A percentile compares a stretch with the other conserved stretches of the same genome.
Conservation (phyloP, 2,329 filamentous ascomycete species). For the Paracorniculantispora psalliotae region DNA sequence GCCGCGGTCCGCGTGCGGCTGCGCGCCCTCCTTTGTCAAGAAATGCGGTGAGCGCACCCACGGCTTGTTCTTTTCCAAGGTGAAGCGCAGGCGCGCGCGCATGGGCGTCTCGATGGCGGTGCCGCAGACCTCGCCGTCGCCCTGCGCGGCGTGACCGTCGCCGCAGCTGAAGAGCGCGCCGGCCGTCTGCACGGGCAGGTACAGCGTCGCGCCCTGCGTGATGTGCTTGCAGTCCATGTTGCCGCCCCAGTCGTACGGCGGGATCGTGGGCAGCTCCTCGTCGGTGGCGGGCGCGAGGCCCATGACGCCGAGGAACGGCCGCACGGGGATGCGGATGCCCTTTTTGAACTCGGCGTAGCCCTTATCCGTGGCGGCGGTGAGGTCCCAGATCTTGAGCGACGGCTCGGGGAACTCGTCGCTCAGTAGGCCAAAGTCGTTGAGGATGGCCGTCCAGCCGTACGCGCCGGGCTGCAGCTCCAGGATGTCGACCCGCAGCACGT, state of each 20-base stretch:
- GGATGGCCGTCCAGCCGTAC: slow-evolving; percentile 50
- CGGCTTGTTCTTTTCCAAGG: slow-evolving; percentile 39
- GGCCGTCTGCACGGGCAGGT: slow-evolving; percentile 43
- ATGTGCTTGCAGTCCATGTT: slow-evolving; percentile 51
- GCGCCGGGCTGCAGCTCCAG: slow-evolving; percentile 38
- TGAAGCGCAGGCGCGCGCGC: slow-evolving; percentile 43
- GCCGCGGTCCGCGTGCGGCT: slow-evolving; percentile 20
- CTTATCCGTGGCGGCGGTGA: slow-evolving; percentile 21
- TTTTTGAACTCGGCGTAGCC: slow-evolving; percentile 39
- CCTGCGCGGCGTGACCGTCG: slow-evolving; percentile 50
- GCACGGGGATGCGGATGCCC: slow-evolving; percentile 43
- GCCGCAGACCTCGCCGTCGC: slow-evolving; percentile 50
- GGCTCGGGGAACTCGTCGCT: slow-evolving; percentile 41
- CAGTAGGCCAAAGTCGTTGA: slow-evolving; percentile 46
- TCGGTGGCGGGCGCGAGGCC: slow-evolving; percentile 42
- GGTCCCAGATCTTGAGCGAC: slow-evolving; percentile 44
- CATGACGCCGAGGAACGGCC: slow-evolving; percentile 49
- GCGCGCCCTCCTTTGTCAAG: slow-evolving; percentile 27
- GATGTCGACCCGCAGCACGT: slow-evolving; percentile 47
- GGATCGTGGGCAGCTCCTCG: slow-evolving; percentile 44
- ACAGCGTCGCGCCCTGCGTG: slow-evolving; percentile 40
- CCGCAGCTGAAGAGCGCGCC: slow-evolving; percentile 50
- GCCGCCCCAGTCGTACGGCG: slow-evolving; percentile 47
- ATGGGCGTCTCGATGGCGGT: slow-evolving; percentile 53
- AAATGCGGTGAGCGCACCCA: slow-evolving; percentile 46